Base-by-base conservation (phyloP, 495 filamentous ascomycete species). In the Neurospora sp. region DNA sequence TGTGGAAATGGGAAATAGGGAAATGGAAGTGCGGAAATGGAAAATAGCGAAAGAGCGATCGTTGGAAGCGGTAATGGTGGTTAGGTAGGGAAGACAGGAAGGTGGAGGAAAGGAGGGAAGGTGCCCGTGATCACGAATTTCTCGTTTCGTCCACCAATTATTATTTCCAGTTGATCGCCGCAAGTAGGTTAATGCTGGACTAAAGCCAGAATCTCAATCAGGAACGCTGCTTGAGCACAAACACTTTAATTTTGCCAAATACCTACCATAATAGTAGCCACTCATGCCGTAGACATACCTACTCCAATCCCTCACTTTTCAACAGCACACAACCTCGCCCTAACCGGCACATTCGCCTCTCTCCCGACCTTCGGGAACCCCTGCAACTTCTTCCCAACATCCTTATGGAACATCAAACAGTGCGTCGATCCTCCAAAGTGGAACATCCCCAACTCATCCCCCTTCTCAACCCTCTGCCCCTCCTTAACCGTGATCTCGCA, bases 381-480 rank as follows among this genome's bases (percentile, higher is more conserved):
- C 2, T 79, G 77, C 0, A 86, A 74, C 61, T 78, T 79, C 53
- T 35, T 61, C 3, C 53, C 53, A 45, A 84, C 82, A 9, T 77
- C 83, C 71, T 81, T 75, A 10, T 83, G 73, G 72, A 93, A 92
- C 1, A 93, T 74, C 75, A 93, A 74, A 72, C 88, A 90, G 74
- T 91, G 86, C 6, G 87, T 89, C 10, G 85, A 88, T 5, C 91
- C 91, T 16, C 91, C 91, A 80, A 90, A 92, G 78, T 92, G 91
- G 78, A 93, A 93, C 90, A 91, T 92, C 27, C 90, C 91, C 45
- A 89, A 80, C 78, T 91, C 80, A 9, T 92, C 87, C 18, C 91
- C 91, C 81, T 92, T 92, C 14, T 78, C 80, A 68, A 93, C 75
- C 41, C 83, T 81, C 77, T 92, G 84, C 0, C 90, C 91, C 69